A percentile compares a stretch with the other conserved stretches of the same genome.
Evolutionary conservation across 352 stramenopile species (phyloP).

Genomic region (Phytophthora constricta): DNA sequence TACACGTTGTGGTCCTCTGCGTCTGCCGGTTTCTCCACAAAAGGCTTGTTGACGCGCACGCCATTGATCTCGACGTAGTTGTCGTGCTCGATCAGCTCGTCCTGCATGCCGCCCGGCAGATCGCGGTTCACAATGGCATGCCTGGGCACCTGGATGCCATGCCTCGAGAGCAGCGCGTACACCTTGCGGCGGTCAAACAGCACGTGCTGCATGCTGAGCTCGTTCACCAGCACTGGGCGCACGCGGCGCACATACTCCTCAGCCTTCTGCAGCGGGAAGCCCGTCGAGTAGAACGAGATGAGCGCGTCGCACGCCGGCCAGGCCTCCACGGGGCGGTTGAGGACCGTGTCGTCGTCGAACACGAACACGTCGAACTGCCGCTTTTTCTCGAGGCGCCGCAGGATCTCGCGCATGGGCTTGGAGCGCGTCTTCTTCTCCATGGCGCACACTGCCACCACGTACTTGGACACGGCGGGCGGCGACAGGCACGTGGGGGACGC

Average conservation of each 20-base stretch:
- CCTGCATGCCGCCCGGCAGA: conserved; percentile 66
- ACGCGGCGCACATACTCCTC: conserved; percentile 96
- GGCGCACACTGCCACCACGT: conserved; percentile 96
- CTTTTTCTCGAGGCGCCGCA: conserved; percentile 92
- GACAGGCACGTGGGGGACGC: conserved; percentile 25
- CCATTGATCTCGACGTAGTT: conserved; percentile 94
- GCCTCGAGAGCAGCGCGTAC: conserved; percentile 95
- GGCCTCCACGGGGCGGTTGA: conserved; percentile 94
- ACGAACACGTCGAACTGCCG: conserved; percentile 97
- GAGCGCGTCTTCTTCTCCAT: conserved; percentile 99
- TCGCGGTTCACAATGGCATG: conserved; percentile 97
- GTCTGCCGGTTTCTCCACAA: conserved; percentile 99
- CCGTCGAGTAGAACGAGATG: conserved; percentile 98
- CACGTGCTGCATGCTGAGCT: conserved; percentile 96
- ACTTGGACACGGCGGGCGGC: conserved; percentile 50
- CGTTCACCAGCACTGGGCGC: conserved; percentile 97
- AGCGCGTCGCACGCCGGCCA: conserved; percentile 97
- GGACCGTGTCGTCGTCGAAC: conserved; percentile 98
- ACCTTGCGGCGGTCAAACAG: conserved; percentile 96
- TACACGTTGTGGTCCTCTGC: conserved; percentile 99
- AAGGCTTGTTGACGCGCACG: conserved; percentile 98
- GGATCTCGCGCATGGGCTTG: conserved; percentile 98
- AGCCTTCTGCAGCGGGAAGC: conserved; percentile 97
- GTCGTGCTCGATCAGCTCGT: conserved; percentile 78
- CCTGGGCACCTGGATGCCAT: conserved; percentile 96